Base-by-base conservation (phyloP, 2,329 filamentous ascomycete species). In the Phaeosphaeria sp. region DNA sequence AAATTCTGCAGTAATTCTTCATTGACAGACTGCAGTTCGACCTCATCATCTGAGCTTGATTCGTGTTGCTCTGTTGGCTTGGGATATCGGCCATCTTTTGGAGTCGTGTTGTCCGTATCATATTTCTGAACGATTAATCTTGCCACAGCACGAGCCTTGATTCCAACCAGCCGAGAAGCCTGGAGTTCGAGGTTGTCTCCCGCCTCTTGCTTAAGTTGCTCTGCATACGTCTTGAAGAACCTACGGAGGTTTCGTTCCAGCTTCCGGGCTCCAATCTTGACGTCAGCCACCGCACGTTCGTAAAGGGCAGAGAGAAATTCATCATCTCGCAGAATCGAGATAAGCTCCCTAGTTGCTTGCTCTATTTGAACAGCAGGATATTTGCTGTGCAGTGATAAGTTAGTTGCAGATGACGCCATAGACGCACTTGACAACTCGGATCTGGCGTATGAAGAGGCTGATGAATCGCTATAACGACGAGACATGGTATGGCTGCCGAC, bases 331-430 rank as follows among this genome's bases (percentile, higher is more conserved):
- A 60, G 53, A 6, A 60, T 55, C 2, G 13, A 17, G 7, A 60
- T 33, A 7, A 63, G 49, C 33, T 60, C 55, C 18, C 50, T 50
- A 3, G 60, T 63, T 13, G 57, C 57, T 24, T 46, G 56, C 1
- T 47, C 51, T 13, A 63, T 60, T 18, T 63, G 54, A 15, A 33
- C 46, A 20, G 52, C 20, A 2, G 57, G 54, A 40, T 56, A 63
- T 1, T 33, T 49, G 42, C 60, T 60, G 13, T 44, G 33, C 46
- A 47, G 56, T 4, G 60, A 58, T 1, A 63, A 43, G 27, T 56
- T 53, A 6, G 60, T 60, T 17, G 51, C 55, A 7, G 57, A 56
- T 7, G 60, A 60, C 8, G 49, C 57, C 15, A 59, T 22, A 11
- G 60, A 63, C 17, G 30, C 20, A 2, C 47, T 49, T 9, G 54